Evolutionary conservation across 2,329 filamentous ascomycete species (phyloP).

Genomic region (Penicillium sp.): DNA sequence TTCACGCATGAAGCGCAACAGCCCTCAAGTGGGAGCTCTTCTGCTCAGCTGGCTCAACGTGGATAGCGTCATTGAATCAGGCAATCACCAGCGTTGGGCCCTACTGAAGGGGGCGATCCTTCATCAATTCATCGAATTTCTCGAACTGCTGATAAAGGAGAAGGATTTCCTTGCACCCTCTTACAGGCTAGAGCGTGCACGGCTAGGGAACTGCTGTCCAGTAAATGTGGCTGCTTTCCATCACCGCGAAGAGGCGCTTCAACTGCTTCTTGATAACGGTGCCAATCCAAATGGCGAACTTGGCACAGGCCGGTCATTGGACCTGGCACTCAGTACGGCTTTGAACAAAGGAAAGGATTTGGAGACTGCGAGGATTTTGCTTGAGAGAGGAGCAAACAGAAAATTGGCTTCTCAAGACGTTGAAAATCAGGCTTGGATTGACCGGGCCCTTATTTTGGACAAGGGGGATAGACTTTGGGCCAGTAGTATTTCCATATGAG

Average conservation of each 20-base stretch:
- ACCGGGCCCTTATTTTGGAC: not conserved
- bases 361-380: not conserved
- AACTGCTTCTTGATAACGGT: slow-evolving; percentile 1
- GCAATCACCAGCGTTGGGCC: not conserved
- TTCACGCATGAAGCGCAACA: not conserved
- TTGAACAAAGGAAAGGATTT: not conserved
- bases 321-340: not conserved
- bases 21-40: not conserved
- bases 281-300: not conserved
- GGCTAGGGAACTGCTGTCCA: not conserved
- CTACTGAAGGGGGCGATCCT: not conserved
- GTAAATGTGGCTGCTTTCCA: not conserved
- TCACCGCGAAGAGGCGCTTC: not conserved
- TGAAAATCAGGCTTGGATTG: not conserved
- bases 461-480: not conserved
- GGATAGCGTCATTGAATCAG: not conserved
- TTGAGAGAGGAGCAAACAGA: not conserved
- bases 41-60: not conserved
- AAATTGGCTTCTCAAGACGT: not conserved
- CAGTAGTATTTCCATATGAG: not conserved
- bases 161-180: not conserved
- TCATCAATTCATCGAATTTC: not conserved
- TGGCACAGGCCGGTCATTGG: not conserved
- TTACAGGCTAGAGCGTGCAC: not conserved
- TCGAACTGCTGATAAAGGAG: not conserved